These are phyloP conservation scores for Lepidium didymum DNA, from an alignment of 345 rosid genomes.

Conservation along the genomic window DNA sequence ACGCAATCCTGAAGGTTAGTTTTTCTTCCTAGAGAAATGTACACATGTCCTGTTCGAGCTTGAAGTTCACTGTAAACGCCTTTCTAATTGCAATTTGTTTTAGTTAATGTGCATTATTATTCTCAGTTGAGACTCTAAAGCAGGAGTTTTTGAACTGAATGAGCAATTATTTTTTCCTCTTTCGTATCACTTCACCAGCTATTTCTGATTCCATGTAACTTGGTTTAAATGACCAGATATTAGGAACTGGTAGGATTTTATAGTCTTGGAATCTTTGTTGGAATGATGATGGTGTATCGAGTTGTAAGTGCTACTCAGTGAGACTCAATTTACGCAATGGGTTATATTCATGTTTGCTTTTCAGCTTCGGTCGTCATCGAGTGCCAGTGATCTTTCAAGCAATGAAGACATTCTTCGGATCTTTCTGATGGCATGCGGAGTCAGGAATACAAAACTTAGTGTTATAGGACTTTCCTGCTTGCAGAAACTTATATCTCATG, in stretches of 20 bases:
- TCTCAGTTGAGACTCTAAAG: background rate
- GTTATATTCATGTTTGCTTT: background rate
- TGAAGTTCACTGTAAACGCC: background rate
- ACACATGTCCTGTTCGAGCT: background rate
- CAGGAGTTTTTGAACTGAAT: background rate
- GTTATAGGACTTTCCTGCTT: constrained; percentile 92
- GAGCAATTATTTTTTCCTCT: background rate
- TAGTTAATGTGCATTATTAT: background rate
- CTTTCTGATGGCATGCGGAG: constrained; percentile 91
- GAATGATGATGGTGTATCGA: background rate
- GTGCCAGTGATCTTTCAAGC: constrained; percentile 77
- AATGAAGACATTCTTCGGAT: constrained; percentile 82
- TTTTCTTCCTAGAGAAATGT: background rate
- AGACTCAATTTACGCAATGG: background rate
- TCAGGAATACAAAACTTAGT: constrained; percentile 74
- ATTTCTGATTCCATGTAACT: background rate
- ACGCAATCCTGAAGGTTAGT: constrained; percentile 78
- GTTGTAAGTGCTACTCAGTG: background rate
- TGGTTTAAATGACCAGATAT: background rate
- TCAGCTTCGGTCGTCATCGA: constrained; percentile 82
- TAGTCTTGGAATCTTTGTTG: background rate
- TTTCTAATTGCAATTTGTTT: background rate
- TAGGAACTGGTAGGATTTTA: background rate
- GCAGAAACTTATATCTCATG: constrained; percentile 95
- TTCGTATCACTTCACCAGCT: background rate